Percentiles rank a stretch among this genome's conserved stretches.
phyloP scores from a whole-genome alignment of 2,329 filamentous ascomycete species.

The Cladosporium sp. region DNA sequence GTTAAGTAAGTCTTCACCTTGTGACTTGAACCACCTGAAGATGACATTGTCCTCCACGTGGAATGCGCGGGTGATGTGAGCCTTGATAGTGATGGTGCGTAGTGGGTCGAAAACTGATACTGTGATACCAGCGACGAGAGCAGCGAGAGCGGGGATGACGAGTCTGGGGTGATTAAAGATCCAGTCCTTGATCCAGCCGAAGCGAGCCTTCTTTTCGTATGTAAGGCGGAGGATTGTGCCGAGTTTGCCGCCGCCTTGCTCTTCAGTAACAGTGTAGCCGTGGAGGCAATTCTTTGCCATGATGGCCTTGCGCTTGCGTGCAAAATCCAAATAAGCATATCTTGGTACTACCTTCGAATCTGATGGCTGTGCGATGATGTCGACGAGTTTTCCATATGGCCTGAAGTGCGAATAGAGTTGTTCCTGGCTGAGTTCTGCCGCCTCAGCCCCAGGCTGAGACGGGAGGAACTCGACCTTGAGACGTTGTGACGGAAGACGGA shows the following conservation, averaged over 20 bases:
- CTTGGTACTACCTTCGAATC: conserved; percentile 82
- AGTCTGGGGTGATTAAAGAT: conserved; percentile 79
- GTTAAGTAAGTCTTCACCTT: conserved; percentile 58
- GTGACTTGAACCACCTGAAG: conserved; percentile 75
- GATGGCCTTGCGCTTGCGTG: conserved; percentile 66
- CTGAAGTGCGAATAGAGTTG: conserved; percentile 81
- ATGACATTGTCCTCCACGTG: conserved; percentile 67
- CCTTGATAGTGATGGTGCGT: conserved; percentile 84
- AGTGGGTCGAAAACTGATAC: conserved; percentile 93
- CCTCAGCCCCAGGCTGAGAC: conserved; percentile 62
- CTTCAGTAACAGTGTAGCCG: conserved; percentile 66
- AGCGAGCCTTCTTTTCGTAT: conserved; percentile 74
- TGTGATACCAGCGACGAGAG: conserved; percentile 73
- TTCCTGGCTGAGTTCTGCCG: conserved; percentile 79
- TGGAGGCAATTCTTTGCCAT: conserved; percentile 93
- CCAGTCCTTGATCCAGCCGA: conserved; percentile 82
- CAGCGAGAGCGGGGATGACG: conserved; percentile 76
- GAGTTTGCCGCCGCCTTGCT: conserved; percentile 65
- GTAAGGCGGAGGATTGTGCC: conserved; percentile 76
- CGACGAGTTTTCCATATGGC: conserved; percentile 81
- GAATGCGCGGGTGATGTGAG: conserved; percentile 75
- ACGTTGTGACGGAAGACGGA: conserved; percentile 70
- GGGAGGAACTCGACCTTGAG: conserved; percentile 82
- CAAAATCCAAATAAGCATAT: conserved; percentile 76
- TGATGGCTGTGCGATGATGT: conserved; percentile 75